Evolutionary conservation across 2,329 filamentous ascomycete species (phyloP).

Genomic region (Proliferodiscus dingleyae): DNA sequence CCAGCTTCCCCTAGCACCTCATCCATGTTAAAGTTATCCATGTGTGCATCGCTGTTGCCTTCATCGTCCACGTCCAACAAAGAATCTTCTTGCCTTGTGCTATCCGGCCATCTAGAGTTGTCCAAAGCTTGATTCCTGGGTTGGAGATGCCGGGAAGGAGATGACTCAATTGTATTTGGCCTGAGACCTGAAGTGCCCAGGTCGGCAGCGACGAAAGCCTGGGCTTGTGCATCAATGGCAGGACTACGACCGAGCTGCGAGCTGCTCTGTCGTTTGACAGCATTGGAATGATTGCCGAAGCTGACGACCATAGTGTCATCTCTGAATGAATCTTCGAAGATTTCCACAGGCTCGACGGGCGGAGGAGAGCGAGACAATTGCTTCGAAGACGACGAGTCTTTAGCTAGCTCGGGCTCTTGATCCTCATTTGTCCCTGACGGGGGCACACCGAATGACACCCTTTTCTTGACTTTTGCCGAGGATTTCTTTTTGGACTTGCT

Average conservation of each 20-base stretch:
- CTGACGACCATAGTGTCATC: slow-evolving; percentile 12
- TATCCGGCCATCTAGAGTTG: slow-evolving; percentile 10
- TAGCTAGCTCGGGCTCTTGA: not conserved
- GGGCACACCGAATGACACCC: slow-evolving; percentile 28
- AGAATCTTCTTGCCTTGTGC: not conserved
- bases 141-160: slow-evolving; percentile 41
- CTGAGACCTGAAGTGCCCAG: slow-evolving; percentile 9
- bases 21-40: slow-evolving; percentile 21
- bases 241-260: slow-evolving; percentile 31
- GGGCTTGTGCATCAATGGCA: slow-evolving; percentile 44
- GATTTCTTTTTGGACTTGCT: slow-evolving; percentile 11
- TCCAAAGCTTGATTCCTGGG: slow-evolving; percentile 37
- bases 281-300: slow-evolving; percentile 19
- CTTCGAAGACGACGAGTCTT: not conserved
- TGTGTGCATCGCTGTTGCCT: not conserved
- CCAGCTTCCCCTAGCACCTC: slow-evolving; percentile 25
- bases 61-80: not conserved
- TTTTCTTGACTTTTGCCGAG: slow-evolving; percentile 18
- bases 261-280: slow-evolving; percentile 8
- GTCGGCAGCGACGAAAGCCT: slow-evolving; percentile 46
- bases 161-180: not conserved
- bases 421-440: slow-evolving; percentile 3
- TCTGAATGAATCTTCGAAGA: slow-evolving; percentile 13
- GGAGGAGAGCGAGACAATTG: slow-evolving; percentile 18
- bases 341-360: slow-evolving; percentile 9